Base-by-base conservation (phyloP, 768 basidiomycete genomes). In the Suillus weaverae region DNA sequence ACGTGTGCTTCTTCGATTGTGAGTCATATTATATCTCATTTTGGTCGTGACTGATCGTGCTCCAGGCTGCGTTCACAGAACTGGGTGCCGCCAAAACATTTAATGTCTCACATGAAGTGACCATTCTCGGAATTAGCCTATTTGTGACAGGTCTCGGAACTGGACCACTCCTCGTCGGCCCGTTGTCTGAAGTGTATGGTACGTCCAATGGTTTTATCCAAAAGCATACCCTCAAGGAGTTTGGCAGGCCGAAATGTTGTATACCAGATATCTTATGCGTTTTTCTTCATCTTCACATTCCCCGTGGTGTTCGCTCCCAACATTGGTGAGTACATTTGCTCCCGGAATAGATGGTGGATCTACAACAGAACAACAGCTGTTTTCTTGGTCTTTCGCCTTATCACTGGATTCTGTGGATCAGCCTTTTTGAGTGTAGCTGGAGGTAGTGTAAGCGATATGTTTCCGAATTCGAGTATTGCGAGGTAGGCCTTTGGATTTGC, bases 241-340 rank as follows among this genome's bases (percentile, higher is more conserved):
- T 44, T 3, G 39, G 43, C 87, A 70, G 91, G 92, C 2, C 80
- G 88, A 54, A 87, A 85, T 62, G 72, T 81, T 48, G 83, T 92
- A 14, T 92, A 94, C 71, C 79, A 81, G 14, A 68, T 81, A 4
- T 88, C 89, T 0, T 92, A 89, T 66, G 67, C 77, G 1, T 67
- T 85, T 5, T 88, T 91, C 72, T 85, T 90, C 69, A 70, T 84
- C 1, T 82, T 89, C 62, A 85, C 87, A 22, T 89, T 88, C 70
- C 89, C 90, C 0, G 86, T 91, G 7, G 89, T 90, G 1, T 93
- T 94, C 66, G 84, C 90, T 1, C 87, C 86, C 4, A 81, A 91
- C 68, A 81, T 86, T 30, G 81, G 88, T 88, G 59, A 55, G 36
- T 33, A 18, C 14, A 18, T 36, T 13, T 13, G 8, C 54, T 41